Evolutionary conservation across 2,329 filamentous ascomycete genomes (phyloP), one percentile per base, ranked within the genome.

Genomic region (Gyromitra esculenta): DNA sequence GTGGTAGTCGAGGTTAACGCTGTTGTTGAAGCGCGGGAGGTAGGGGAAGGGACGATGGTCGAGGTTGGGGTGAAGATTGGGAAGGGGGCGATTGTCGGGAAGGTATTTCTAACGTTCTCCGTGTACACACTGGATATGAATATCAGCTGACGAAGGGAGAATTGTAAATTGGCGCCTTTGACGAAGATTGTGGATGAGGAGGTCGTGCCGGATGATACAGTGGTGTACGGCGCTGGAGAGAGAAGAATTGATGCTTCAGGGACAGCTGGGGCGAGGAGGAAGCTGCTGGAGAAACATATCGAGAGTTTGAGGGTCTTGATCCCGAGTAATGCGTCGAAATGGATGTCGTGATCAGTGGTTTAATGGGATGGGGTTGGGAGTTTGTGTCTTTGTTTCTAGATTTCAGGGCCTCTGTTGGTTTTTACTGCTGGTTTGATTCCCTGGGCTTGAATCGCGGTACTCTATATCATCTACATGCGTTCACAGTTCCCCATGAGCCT

Each of bases 101-200:
- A 89, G 86, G 89, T 91, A 82, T 75, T 84, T 80, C 60, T 15
- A 39, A 25, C 21, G 31, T 25, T 9, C 21, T 70, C 25, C 15
- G n/a, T 21, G 37, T 13, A 60, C 6, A 15, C 25, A 4, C 25
- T 31, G 25, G 25, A 31, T 9, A 52, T 31, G 57, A 25, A 8
- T 25, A 83, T 82, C 18, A 25, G 52, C 39, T 52, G 6, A n/a
- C 18, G n/a, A 15, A 31, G n/a, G 79, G 83, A 91, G 86, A 88
- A 93, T 82, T 91, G 91, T 81, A 93, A 91, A 25, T 86, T 94
- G 66, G 90, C 91, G 6, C 87, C 91, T 0, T 86, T 88, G 75
- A 90, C 88, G 31, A 85, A 86, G 35, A 85, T 94, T 54, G 83
- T 84, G 0, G 87, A 89, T 8, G 87, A 88, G 0, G 87, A 89